Conservation (phyloP, 768 basidiomycete genomes). For the Boletellus ananas region DNA sequence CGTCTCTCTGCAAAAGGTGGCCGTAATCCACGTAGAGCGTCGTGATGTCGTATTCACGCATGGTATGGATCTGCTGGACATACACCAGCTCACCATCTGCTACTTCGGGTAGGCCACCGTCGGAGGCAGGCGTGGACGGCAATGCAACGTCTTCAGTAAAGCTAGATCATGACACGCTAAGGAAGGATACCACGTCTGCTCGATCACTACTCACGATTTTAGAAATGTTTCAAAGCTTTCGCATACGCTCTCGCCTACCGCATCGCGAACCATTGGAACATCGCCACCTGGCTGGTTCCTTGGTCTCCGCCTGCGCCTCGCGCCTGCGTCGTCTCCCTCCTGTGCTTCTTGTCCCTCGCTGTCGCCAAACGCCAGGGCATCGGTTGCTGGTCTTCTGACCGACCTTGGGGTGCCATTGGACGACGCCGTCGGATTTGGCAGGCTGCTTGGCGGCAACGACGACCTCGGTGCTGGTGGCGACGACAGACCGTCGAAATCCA, state of each 20-base stretch:
- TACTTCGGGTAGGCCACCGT: constrained; percentile 55
- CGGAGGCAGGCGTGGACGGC: constrained; percentile 75
- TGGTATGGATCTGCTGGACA: constrained; percentile 88
- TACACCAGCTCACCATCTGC: constrained; percentile 71
- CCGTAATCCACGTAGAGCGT: constrained; percentile 96
- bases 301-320: constrained; percentile 45
- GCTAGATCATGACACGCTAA: constrained; percentile 38
- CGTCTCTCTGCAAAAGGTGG: constrained; percentile 86
- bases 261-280: constrained; percentile 85
- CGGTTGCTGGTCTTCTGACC: constrained; percentile 39
- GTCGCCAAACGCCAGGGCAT: constrained; percentile 53
- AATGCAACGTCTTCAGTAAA: constrained; percentile 81
- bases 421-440: constrained; percentile 37
- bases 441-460: constrained; percentile 52
- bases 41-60: constrained; percentile 92
- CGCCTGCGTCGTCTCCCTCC: constrained; percentile 36
- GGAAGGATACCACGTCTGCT: neutral
- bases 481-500: constrained; percentile 56
- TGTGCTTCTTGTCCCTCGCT: constrained; percentile 44
- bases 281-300: constrained; percentile 51
- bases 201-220: constrained; percentile 62
- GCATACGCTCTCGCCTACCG: constrained; percentile 92
- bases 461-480: constrained; percentile 54
- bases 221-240: constrained; percentile 91
- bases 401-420: constrained; percentile 33